A percentile compares a stretch with the other conserved stretches of the same genome.
These are phyloP conservation scores for Asterella californica DNA, from an alignment of 225 moss, liverwort and hornwort genomes.

Conservation along the genomic window DNA sequence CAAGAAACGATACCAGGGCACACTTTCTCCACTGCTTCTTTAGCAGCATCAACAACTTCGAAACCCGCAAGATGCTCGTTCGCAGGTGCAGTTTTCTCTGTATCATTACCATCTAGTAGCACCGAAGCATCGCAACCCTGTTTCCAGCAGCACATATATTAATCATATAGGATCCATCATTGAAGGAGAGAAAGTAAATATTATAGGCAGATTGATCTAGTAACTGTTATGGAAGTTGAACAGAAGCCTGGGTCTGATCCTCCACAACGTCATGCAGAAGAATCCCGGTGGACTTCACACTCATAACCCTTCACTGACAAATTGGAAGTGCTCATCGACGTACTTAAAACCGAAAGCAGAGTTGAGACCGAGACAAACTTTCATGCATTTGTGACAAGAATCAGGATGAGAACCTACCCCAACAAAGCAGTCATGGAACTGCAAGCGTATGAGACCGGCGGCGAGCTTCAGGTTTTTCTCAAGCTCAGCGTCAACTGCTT, in stretches of 20 bases:
- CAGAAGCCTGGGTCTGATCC: no score
- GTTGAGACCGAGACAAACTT: no score
- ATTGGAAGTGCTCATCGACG: no score
- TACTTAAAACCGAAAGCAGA: no score
- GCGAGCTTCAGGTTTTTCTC: background rate
- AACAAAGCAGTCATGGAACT: constrained; percentile 13
- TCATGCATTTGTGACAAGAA: no score
- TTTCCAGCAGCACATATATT: background rate
- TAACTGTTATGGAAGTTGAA: no score
- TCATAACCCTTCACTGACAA: no score
- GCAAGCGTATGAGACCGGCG: constrained; percentile 1
- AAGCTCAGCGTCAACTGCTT: background rate
- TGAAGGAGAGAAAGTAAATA: no score
- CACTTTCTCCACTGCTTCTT: constrained; percentile 15
- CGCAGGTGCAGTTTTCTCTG: background rate
- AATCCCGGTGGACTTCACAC: no score
- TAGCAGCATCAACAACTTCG: constrained; percentile 23
- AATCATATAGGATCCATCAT: no score
- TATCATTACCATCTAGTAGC: background rate
- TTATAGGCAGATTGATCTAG: no score
- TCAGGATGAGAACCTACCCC: background rate
- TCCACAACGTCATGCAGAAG: no score
- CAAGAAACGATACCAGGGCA: constrained; percentile 34
- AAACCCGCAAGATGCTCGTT: constrained; percentile 28
- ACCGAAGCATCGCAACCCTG: constrained; percentile 6